Percentiles rank a stretch among this genome's conserved stretches.
Conservation (phyloP, 2,329 filamentous ascomycete species). For the Ciborinia camelliae region DNA sequence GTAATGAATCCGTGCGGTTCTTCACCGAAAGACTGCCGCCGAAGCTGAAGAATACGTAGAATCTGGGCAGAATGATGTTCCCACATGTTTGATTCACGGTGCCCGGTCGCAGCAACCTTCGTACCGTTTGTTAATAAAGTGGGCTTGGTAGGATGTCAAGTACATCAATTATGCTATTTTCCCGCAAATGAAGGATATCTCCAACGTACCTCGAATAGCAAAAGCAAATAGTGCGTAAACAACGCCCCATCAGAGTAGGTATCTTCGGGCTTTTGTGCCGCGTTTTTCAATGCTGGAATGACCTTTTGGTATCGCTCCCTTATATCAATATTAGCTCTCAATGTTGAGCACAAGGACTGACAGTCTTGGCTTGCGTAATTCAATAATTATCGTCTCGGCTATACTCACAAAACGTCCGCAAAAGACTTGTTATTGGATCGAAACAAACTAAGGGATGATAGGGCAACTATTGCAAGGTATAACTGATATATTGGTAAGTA, state of each 20-base stretch:
- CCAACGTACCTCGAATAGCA: constrained; percentile 51
- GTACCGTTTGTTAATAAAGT: constrained; percentile 26
- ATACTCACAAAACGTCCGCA: constrained; percentile 21
- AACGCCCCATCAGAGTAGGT: constrained; percentile 55
- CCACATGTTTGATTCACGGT: constrained; percentile 49
- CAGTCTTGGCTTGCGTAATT: constrained; percentile 48
- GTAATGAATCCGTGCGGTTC: constrained; percentile 50
- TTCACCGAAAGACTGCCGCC: constrained; percentile 43
- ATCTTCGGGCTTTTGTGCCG: constrained; percentile 46
- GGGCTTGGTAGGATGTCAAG: constrained; percentile 19
- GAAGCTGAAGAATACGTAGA: constrained; percentile 47
- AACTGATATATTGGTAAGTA: constrained; percentile 10
- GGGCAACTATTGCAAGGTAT: constrained; percentile 9
- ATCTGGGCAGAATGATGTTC: constrained; percentile 52
- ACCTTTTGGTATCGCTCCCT: constrained; percentile 54
- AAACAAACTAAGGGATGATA: constrained; percentile 11
- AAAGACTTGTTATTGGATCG: constrained; percentile 20
- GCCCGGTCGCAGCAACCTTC: constrained; percentile 44
- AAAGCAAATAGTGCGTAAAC: constrained; percentile 53
- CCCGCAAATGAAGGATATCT: constrained; percentile 6
- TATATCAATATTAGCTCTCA: constrained; percentile 46
- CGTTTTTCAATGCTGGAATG: constrained; percentile 46
- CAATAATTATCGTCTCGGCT: constrained; percentile 43
- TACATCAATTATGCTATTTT: not conserved
- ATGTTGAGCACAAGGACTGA: constrained; percentile 44